Evolutionary conservation across 768 basidiomycete genomes (phyloP), one percentile per base, ranked within the genome.

Genomic region (Pisolithus albus): DNA sequence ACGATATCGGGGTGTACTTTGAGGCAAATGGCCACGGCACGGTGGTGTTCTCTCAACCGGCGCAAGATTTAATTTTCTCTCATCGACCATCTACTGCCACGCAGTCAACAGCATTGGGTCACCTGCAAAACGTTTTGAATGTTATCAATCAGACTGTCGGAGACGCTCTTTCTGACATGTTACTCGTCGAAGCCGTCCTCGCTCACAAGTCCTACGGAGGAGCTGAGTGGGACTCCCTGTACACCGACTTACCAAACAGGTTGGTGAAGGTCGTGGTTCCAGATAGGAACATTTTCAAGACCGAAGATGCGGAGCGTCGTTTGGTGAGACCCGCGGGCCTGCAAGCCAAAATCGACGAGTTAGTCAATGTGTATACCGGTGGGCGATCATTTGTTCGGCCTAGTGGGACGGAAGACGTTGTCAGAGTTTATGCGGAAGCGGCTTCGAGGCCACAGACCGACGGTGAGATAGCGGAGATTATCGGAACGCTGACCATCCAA

Each of bases 11-110:
- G n/a, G 91, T 99, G 42, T 99, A 99, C 71, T 99, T 99, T 61
- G 96, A 99, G 68, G 96, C 96, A 32, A 99, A 99, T 65, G 96
- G 96, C 2, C 96, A 99, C 60, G 96, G 96, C 30, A 99, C 96
- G 3, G 92, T 98, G 44, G 70, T 98, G 50, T 98, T 99, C 73
- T 97, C 96, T 11, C 79, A 77, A 7, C 66, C 77, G 18, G 87
- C 92, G 4, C 76, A 85, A 51, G 72, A 80, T 21, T 77, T 67
- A 42, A 74, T 99, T 38, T 60, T 71, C 28, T 69, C 72, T 21
- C 74, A 89, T 61, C 74, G 87, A 57, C 86, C 95, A 2, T 79
- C 82, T 38, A 90, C 90, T 2, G 84, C 89, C 19, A 86, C 88
- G 9, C 91, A 95, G 59, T 81, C 80, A 18, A 88, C 83, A 18